Evolutionary conservation across 1,284 basidiomycete genomes (phyloP).

Genomic region (Marasmius fiardii): DNA sequence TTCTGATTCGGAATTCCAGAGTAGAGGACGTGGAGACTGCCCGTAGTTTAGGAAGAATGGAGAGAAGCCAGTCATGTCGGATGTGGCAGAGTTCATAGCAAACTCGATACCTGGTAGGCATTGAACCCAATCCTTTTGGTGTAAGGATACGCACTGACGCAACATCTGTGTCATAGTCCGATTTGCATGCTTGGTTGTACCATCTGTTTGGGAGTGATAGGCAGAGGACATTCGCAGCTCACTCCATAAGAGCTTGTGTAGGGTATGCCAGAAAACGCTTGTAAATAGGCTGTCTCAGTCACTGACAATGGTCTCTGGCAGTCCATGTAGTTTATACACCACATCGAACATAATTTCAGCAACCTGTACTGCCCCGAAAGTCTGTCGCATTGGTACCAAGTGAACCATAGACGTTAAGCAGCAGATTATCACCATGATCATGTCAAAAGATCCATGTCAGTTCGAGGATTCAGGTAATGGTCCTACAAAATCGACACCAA

Average conservation of each 20-base stretch:
- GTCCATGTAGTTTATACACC: slow-evolving; percentile 23
- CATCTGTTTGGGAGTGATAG: slow-evolving; percentile 23
- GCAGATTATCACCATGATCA: slow-evolving; percentile 29
- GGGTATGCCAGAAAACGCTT: slow-evolving; percentile 20
- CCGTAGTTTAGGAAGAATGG: slow-evolving; percentile 34
- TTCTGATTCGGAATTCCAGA: slow-evolving; percentile 22
- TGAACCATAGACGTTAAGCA: slow-evolving; percentile 31
- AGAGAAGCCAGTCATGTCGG: slow-evolving; percentile 25
- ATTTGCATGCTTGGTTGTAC: slow-evolving; percentile 20
- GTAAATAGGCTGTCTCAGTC: slow-evolving; percentile 22
- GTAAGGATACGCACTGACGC: slow-evolving; percentile 9
- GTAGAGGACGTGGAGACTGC: slow-evolving; percentile 21
- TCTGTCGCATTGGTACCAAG: slow-evolving; percentile 21
- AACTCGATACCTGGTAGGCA: slow-evolving; percentile 22
- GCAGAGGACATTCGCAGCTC: slow-evolving; percentile 21
- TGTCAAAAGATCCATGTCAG: slow-evolving; percentile 24
- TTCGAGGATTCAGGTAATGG: slow-evolving; percentile 27
- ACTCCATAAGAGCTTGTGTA: slow-evolving; percentile 19
- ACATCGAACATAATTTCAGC: slow-evolving; percentile 21
- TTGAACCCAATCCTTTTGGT: slow-evolving; percentile 18
- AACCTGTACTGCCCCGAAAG: slow-evolving; percentile 16
- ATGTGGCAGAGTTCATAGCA: slow-evolving; percentile 17
- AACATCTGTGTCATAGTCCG: slow-evolving; percentile 21
- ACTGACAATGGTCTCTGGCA: slow-evolving; percentile 20
- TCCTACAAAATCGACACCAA: slow-evolving; percentile 36